Conservation (phyloP, 2,329 filamentous ascomycete genomes). For the Cordyceps cicadae region DNA sequence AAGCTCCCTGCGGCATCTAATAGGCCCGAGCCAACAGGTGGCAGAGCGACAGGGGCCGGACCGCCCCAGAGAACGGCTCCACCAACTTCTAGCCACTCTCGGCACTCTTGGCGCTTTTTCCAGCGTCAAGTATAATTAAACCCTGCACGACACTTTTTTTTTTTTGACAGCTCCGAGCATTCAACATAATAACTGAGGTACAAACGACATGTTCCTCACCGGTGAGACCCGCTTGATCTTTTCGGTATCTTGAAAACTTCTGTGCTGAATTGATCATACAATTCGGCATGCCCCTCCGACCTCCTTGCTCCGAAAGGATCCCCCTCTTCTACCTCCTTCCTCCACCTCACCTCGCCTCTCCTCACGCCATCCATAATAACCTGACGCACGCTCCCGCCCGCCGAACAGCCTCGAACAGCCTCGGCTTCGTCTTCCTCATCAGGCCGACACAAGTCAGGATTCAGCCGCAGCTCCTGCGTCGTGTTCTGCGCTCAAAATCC, state of each 20-base stretch:
- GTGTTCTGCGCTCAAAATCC: too few species aligned
- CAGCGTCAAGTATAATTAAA: neutral
- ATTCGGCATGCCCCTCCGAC: too few species aligned
- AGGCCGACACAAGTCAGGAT: neutral
- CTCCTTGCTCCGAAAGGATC: neutral
- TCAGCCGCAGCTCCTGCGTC: too few species aligned
- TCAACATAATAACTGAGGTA: neutral
- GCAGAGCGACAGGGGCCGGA: neutral
- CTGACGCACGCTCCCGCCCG: neutral
- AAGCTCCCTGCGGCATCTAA: constrained; percentile 7
- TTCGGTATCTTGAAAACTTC: neutral
- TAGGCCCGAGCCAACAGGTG: neutral
- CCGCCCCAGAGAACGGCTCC: constrained; percentile 2
- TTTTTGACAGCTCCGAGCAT: neutral
- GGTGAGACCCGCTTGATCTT: neutral
- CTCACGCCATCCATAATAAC: neutral
- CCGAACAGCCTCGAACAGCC: neutral
- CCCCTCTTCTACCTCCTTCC: neutral
- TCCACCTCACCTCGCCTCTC: too few species aligned
- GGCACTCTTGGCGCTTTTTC: neutral
- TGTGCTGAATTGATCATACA: neutral
- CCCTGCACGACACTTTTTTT: neutral
- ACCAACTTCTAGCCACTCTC: neutral
- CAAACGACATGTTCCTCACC: neutral
- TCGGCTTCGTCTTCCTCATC: neutral